Evolutionary conservation across 1,284 basidiomycete species (phyloP), one percentile per base, ranked within the genome.

Genomic region (Rhodofomes roseus): DNA sequence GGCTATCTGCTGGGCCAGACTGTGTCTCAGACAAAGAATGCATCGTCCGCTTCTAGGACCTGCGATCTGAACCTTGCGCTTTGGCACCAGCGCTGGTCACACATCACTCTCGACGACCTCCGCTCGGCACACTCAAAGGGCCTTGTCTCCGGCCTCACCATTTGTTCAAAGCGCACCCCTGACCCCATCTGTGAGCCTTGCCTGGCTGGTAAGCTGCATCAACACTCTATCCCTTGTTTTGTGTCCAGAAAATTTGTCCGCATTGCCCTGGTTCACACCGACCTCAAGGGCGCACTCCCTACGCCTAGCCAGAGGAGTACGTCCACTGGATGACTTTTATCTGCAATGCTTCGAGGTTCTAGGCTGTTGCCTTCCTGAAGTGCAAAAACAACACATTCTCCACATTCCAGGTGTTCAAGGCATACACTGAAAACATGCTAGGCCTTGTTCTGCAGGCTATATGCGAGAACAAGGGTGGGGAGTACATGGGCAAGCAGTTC

Each of bases 251-350:
- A 56, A 37, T 31, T 34, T 23, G 54, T 27, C n/a, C 58, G 62
- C 23, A 60, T 75, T 20, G 66, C 71, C 22, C 68, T 74, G 8
- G 64, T 76, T 25, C 76, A 76, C 63, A 65, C 70, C 36, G 76
- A 77, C 59, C 61, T 77, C 8, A 67, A 73, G 60, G 73, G 72
- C 34, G 73, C 54, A 7, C 58, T 69, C 27, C 56, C 57, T 23
- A 54, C 60, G 7, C 34, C 37, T 18, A 54, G 8, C 22, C 36
- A 7, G 31, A 48, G 2, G 65, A 67, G 0, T 57, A 56, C 22
- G 39, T 55, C 34, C 69, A 74, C 60, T 67, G 64, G 59, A 64
- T 68, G 36, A 62, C 65, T 1, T 66, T 71, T 39, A 65, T 71
- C 29, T 65, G 71, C 59, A 66, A 72, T 41, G 63, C 59, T 41